Evolutionary conservation across 2,329 filamentous ascomycete genomes (phyloP).

Genomic region (Pyricularia pennisetigena): DNA sequence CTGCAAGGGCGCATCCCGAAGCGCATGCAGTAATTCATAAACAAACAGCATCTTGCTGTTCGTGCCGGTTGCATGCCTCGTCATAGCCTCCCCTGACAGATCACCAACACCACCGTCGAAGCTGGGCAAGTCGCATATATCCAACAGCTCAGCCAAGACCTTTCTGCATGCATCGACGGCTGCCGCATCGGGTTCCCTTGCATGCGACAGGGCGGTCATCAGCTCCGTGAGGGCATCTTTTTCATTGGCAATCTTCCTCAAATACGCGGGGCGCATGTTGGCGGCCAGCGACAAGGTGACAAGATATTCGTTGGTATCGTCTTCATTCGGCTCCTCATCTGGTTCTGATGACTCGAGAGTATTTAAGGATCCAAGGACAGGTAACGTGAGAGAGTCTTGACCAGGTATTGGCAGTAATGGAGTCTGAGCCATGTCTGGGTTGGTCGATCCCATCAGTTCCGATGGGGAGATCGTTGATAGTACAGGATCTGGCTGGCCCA

Average conservation of each 20-base stretch:
- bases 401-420: not conserved
- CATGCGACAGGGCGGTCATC: not conserved
- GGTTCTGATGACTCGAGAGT: conserved; percentile 5
- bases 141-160: conserved; percentile 27
- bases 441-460: conserved; percentile 4
- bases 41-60: conserved; percentile 53
- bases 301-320: conserved; percentile 29
- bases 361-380: not conserved
- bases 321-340: conserved; percentile 2
- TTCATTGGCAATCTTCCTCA: conserved; percentile 28
- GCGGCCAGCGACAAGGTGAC: conserved; percentile 49
- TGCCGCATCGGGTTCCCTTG: not conserved
- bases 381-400: not conserved
- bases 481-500: not conserved
- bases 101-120: conserved; percentile 35
- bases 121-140: conserved; percentile 48
- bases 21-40: conserved; percentile 38
- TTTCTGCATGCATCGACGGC: not conserved
- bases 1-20: conserved; percentile 32
- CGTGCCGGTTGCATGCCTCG: conserved; percentile 43
- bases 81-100: conserved; percentile 30
- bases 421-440: not conserved
- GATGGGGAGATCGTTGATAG: conserved; percentile 8
- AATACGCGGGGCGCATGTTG: conserved; percentile 40
- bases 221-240: not conserved